Evolutionary conservation across 305 asterid species (phyloP).

Genomic region (Fraxinus paxiana): DNA sequence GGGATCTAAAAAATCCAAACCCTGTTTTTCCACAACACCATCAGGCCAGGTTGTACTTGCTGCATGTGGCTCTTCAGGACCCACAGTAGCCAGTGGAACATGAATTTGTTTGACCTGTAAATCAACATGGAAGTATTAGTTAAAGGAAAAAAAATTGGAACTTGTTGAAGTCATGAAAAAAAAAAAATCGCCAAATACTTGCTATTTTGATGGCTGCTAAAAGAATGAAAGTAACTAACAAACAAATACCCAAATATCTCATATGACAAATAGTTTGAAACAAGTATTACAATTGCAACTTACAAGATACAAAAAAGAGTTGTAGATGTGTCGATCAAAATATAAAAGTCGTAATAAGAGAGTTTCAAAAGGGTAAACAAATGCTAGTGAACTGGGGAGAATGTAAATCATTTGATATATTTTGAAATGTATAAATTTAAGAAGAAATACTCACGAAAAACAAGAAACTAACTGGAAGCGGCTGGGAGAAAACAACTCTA

Average conservation of each 20-base stretch:
- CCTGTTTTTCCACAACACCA: constrained; percentile 70
- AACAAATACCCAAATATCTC: background rate
- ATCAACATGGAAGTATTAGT: constrained; percentile 15
- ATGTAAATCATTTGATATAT: constrained; percentile 13
- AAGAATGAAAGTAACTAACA: constrained; percentile 1
- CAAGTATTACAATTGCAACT: background rate
- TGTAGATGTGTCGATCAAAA: background rate
- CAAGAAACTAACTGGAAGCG: constrained; percentile 5
- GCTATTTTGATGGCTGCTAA: constrained; percentile 10
- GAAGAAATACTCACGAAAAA: constrained; percentile 7
- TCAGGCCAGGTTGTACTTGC: constrained; percentile 92
- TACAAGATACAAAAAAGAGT: background rate
- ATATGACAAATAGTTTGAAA: background rate
- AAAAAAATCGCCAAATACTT: background rate
- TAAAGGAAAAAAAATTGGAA: constrained; percentile 10
- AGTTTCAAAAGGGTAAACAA: constrained; percentile 8
- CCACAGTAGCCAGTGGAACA: constrained; percentile 71
- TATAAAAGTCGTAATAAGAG: constrained; percentile 12
- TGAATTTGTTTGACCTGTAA: constrained; percentile 40
- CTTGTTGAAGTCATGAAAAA: constrained; percentile 6
- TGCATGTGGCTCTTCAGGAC: constrained; percentile 99
- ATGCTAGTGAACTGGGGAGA: constrained; percentile 10
- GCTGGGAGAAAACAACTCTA: constrained; percentile 4
- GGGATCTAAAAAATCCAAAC: constrained; percentile 51
- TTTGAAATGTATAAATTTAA: background rate